phyloP scores from a whole-genome alignment of 2,329 filamentous ascomycete species.

The Penicillium sp. region DNA sequence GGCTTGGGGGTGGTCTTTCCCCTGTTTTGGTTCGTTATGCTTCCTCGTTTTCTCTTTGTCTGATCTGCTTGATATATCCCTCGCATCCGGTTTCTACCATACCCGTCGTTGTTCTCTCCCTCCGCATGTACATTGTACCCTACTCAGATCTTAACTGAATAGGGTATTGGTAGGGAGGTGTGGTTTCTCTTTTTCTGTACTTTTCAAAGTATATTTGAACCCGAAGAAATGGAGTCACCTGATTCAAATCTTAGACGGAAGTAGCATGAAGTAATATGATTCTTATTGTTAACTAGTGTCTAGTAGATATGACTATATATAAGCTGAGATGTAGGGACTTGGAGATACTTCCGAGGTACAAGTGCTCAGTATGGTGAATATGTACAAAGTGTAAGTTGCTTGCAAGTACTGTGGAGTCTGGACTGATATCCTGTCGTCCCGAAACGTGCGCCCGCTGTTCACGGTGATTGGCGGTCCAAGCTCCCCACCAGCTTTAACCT shows the following conservation, averaged over 20 bases:
- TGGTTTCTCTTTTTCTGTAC: conserved; percentile 1
- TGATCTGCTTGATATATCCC: conserved; percentile 23
- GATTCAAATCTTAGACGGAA: neutral
- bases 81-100: conserved; percentile 20
- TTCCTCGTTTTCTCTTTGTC: neutral
- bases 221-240: conserved; percentile 1
- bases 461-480: conserved; percentile 24
- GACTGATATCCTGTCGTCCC: neutral
- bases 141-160: conserved; percentile 9
- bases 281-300: no score
- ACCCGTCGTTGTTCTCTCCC: conserved; percentile 10
- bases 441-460: conserved; percentile 20
- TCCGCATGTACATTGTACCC: conserved; percentile 18
- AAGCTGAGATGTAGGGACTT: no score
- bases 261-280: no score
- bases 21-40: neutral
- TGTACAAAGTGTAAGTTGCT: neutral
- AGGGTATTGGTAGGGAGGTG: conserved; percentile 6
- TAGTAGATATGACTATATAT: no score
- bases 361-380: neutral
- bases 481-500: conserved; percentile 17
- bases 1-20: neutral
- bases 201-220: neutral
- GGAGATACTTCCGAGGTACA: neutral
- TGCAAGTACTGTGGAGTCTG: neutral